A percentile compares a stretch with the other conserved stretches of the same genome.
These are phyloP conservation scores for Vachellia pachyceras DNA, from an alignment of 306 rosid genomes.

Conservation along the genomic window DNA sequence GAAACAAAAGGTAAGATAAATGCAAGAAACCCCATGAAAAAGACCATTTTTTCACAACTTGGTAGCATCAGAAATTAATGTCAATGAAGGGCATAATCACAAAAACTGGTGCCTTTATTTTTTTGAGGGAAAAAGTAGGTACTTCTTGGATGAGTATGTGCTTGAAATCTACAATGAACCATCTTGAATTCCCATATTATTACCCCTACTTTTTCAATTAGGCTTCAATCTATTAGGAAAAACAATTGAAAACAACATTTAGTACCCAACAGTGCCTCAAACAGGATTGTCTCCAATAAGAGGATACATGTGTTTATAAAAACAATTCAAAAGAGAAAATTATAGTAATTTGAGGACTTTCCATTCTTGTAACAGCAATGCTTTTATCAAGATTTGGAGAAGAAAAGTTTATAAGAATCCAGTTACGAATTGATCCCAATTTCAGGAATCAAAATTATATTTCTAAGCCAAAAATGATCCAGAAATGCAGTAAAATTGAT, in stretches of 20 bases:
- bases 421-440: background rate
- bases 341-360: background rate
- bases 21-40: background rate
- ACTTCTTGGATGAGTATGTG: background rate
- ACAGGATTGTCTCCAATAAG: no score
- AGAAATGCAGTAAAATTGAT: background rate
- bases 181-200: background rate
- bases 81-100: background rate
- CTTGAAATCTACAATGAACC: background rate
- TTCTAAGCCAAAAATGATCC: background rate
- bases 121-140: background rate
- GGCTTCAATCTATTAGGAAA: background rate
- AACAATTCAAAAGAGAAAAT: constrained; percentile 7
- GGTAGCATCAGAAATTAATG: background rate
- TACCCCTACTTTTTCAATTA: background rate
- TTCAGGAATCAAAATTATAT: background rate
- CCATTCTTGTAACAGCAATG: background rate
- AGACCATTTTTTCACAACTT: background rate
- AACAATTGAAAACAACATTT: background rate
- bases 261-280: no score
- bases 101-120: background rate
- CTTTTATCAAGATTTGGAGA: constrained; percentile 4
- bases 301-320: no score
- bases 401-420: background rate
- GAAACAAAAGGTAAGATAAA: constrained; percentile 21